Evolutionary conservation across 495 filamentous ascomycete genomes (phyloP).

Genomic region (Chaetomidium leptoderma): DNA sequence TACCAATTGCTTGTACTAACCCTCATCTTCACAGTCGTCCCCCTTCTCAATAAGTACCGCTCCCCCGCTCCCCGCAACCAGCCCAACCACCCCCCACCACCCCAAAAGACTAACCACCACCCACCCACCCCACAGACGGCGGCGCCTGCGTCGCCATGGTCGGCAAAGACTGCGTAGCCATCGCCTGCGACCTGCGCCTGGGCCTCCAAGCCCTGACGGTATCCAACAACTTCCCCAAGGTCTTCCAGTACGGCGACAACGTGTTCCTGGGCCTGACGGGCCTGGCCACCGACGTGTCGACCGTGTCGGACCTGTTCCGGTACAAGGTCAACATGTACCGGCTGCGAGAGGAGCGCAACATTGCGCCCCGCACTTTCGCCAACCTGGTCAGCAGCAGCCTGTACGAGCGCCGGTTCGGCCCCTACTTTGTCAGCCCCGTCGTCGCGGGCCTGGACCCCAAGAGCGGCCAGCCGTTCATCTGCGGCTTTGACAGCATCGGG

Average conservation of each 20-base stretch:
- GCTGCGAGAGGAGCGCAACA: conserved; percentile 92
- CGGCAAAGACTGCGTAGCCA: conserved; percentile 98
- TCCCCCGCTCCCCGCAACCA: conserved; percentile 14
- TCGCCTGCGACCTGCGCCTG: conserved; percentile 96
- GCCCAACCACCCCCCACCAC: conserved; percentile 9
- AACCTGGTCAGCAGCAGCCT: conserved; percentile 86
- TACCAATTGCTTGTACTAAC: conserved; percentile 22
- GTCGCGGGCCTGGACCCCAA: conserved; percentile 91
- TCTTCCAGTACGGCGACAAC: conserved; percentile 88
- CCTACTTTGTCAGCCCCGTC: conserved; percentile 92
- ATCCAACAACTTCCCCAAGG: conserved; percentile 99
- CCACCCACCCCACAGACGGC: conserved; percentile 58
- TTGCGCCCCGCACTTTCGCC: conserved; percentile 89
- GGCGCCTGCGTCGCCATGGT: conserved; percentile 97
- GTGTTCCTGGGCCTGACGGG: conserved; percentile 96
- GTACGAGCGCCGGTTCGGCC: conserved; percentile 94
- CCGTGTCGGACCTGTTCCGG: conserved; percentile 94
- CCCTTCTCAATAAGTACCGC: conserved; percentile 83
- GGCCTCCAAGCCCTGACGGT: conserved; percentile 95
- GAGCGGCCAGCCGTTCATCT: conserved; percentile 91
- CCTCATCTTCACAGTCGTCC: conserved; percentile 49
- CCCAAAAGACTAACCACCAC: conserved; percentile 7
- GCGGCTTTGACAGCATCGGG: conserved; percentile 97
- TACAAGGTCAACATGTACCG: conserved; percentile 99
- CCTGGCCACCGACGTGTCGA: conserved; percentile 90